Evolutionary conservation across 2,329 filamentous ascomycete genomes (phyloP).

Genomic region (Albophoma yamanashiensis): DNA sequence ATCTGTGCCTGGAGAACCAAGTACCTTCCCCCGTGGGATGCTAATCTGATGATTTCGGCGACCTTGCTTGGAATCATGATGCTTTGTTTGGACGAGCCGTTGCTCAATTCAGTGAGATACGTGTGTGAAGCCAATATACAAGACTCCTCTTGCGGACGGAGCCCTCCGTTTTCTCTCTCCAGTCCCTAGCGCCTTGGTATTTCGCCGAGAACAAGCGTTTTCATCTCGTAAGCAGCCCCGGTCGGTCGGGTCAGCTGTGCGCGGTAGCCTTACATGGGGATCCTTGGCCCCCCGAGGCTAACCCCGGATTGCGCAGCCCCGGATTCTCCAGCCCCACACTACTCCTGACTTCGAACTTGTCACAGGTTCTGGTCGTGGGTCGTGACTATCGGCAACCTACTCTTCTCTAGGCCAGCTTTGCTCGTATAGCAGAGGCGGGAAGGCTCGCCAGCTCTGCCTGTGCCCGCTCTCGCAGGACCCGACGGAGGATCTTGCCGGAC

Average conservation of each 20-base stretch:
- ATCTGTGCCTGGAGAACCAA: neutral
- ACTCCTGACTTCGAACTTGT: neutral
- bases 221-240: neutral
- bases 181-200: neutral
- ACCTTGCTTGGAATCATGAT: neutral
- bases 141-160: too few relatives aligned
- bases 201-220: neutral
- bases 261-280: neutral
- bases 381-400: too few relatives aligned
- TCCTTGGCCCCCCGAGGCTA: neutral
- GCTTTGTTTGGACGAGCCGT: neutral
- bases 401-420: neutral
- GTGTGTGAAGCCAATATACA: too few relatives aligned
- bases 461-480: neutral
- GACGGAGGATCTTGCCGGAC: neutral
- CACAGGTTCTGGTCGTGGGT: neutral
- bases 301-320: neutral
- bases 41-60: neutral
- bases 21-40: neutral
- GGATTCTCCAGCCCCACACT: neutral
- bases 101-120: neutral
- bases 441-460: neutral
- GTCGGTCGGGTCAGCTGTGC: neutral
- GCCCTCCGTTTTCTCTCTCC: neutral
- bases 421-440: neutral